phyloP scores from a whole-genome alignment of 2,329 filamentous ascomycete species.

The Nemania sp. region DNA sequence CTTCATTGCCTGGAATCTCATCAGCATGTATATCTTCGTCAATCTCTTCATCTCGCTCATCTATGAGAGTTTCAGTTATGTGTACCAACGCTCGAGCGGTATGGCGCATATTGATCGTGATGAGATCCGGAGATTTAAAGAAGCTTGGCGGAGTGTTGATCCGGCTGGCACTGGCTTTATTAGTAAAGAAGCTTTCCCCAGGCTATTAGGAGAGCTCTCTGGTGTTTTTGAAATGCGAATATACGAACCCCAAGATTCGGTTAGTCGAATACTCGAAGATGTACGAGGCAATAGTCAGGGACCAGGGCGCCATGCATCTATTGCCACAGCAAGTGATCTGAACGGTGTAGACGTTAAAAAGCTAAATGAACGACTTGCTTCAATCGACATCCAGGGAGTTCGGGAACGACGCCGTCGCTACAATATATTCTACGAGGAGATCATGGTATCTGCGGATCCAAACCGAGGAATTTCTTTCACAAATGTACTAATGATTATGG shows the following conservation, averaged over 20 bases:
- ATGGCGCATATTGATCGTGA: slow-evolving; percentile 90
- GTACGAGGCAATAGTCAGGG: slow-evolving; percentile 70
- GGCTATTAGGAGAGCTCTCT: slow-evolving; percentile 89
- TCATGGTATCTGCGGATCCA: slow-evolving; percentile 91
- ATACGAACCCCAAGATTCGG: slow-evolving; percentile 90
- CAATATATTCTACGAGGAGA: slow-evolving; percentile 97
- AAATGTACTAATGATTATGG: slow-evolving; percentile 91
- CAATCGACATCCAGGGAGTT: slow-evolving; percentile 81
- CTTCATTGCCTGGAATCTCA: slow-evolving; percentile 97
- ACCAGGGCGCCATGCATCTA: slow-evolving; percentile 65
- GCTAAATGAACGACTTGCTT: slow-evolving; percentile 77
- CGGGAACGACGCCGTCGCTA: slow-evolving; percentile 80
- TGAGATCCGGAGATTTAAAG: slow-evolving; percentile 96
- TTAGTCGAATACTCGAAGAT: slow-evolving; percentile 87
- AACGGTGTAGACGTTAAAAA: slow-evolving; percentile 78
- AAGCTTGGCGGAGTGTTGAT: slow-evolving; percentile 97
- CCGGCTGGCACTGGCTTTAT: slow-evolving; percentile 93
- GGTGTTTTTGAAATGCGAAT: slow-evolving; percentile 98
- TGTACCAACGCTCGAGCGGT: slow-evolving; percentile 96
- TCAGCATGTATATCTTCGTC: slow-evolving; percentile 99
- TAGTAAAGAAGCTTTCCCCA: slow-evolving; percentile 86
- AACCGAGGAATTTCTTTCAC: slow-evolving; percentile 93
- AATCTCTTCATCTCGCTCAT: slow-evolving; percentile 98
- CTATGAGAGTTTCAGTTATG: slow-evolving; percentile 99
- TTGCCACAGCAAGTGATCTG: slow-evolving; percentile 63